These are phyloP conservation scores for Euphorbia pulcherrima DNA, from an alignment of 345 rosid genomes.

Conservation along the genomic window DNA sequence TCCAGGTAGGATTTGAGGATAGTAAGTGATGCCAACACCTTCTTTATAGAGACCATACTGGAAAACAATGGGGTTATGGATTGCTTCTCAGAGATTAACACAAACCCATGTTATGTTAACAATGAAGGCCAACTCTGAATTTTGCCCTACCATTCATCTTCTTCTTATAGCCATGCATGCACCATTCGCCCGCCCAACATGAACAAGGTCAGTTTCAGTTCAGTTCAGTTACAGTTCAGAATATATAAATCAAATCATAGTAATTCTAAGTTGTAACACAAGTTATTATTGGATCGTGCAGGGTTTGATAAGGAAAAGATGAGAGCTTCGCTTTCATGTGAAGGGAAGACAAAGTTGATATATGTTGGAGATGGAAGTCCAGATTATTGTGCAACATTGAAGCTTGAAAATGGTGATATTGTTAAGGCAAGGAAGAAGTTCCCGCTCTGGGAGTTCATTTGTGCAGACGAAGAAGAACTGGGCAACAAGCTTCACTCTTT, in stretches of 20 bases:
- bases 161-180: slow-evolving; percentile 26
- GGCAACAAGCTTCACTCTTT: slow-evolving; percentile 11
- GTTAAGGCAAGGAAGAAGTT: slow-evolving; percentile 27
- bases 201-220: slow-evolving; percentile 30
- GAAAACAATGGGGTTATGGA: slow-evolving; percentile 17
- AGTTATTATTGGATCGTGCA: too few species aligned
- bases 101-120: slow-evolving; percentile 27
- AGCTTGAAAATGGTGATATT: slow-evolving; percentile 16
- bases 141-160: slow-evolving; percentile 19
- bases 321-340: slow-evolving; percentile 5
- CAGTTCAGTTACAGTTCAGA: too few species aligned
- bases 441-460: slow-evolving; percentile 24
- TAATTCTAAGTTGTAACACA: too few species aligned
- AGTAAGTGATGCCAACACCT: slow-evolving; percentile 28
- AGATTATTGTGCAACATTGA: slow-evolving; percentile 23
- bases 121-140: slow-evolving; percentile 21
- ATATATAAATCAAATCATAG: too few species aligned
- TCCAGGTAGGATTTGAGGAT: slow-evolving; percentile 28
- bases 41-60: slow-evolving; percentile 30
- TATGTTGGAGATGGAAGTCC: slow-evolving; percentile 25
- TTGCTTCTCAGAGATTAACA: slow-evolving; percentile 28
- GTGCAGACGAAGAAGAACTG: slow-evolving; percentile 23
- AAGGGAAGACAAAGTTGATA: slow-evolving; percentile 9
- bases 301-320: slow-evolving; percentile 28
- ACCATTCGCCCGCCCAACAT: slow-evolving; percentile 31